Base-by-base conservation (phyloP, 2,329 filamentous ascomycete genomes). In the Apiospora kogelbergensis region DNA sequence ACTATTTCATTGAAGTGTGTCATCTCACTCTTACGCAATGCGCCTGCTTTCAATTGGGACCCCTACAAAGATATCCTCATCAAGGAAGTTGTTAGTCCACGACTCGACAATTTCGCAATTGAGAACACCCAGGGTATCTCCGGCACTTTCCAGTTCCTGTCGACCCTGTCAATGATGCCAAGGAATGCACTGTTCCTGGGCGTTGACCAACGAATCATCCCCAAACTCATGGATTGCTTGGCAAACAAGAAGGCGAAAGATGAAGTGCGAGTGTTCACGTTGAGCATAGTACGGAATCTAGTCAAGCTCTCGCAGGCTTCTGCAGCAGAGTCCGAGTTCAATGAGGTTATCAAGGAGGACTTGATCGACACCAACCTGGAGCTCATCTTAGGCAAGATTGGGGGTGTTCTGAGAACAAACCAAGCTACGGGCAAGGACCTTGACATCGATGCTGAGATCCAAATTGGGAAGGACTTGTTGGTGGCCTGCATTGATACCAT, bases 61-160 rank as follows among this genome's bases (percentile, higher is more conserved):
- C 83, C 85, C 1, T 97, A 95, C 77, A 86, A 93, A 45, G 84
- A 88, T 10, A 80, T 87, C 0, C 90, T 98, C 66, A 88, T 96
- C 67, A 83, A 87, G 37, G 91, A 97, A 76, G 83, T 97, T 33
- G 85, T 99, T 63, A 89, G 88, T 66, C 93, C 93, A 22, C 88
- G 94, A 72, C 83, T 98, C 22, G 87, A 91, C 2, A 93, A 92
- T 69, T 88, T 99, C 67, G 89, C 94, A 0, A 84, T 88, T 6
- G 96, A 99, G 81, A 97, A 93, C 57, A 92, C 94, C 0, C 95
- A 99, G 77, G 93, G 94, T 17, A 85, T 98, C 9, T 98, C 96
- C 2, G 93, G 91, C 20, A 87, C 94, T 48, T 86, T 98, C 71
- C 90, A 91, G 71, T 84, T 99, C 6, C 89, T 99, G 71, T 90